Base-by-base conservation (phyloP, 345 rosid species). In the Gossypium anomalum region DNA sequence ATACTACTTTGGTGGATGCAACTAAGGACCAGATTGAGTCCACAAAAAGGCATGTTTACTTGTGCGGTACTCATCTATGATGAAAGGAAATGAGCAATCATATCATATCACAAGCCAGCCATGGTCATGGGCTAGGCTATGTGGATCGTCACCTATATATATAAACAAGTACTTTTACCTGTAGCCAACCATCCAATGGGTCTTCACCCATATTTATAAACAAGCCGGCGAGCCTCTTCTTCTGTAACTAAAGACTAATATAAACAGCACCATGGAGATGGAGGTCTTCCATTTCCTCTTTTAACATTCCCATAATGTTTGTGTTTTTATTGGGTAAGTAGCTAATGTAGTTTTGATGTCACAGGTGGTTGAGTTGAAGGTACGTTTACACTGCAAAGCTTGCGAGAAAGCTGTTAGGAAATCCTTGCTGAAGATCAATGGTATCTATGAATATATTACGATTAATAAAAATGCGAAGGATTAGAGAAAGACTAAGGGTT, bases 371-470 rank as follows among this genome's bases (percentile, higher is more conserved):
- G 80, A 81, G 57, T 25, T 81, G 38, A 81, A 75, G 78, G 87
- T 79, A 1, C 75, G 81, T 19, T 60, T 84, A 58, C 85, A 84
- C 48, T 84, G 85, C 81, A 81, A 75, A 78, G 75, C 77, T 9
- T 84, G 83, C 22, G 85, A 81, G 75, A 79, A 79, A 75, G 29
- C 80, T 6, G 81, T 79, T 7, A 81, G 85, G 65, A 71, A 74
- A 77, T 47, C 79, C 67, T 49, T 81, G 74, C 73, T 80, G 73
- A 72, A 72, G 49, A 76, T 83, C 53, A 55, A 76, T 65, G 83
- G 82, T 83, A 75, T 58, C 20, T 52, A 45, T 45, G 12, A 7
- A 44, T 44, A 44, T 44, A 43, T 44, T 44, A 7, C 1, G 57
- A 5, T 53, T 4, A 53, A 53, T 12, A 62, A 7, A 56, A 20